A percentile compares a stretch with the other conserved stretches of the same genome.
These are phyloP conservation scores for Penicillium macrosclerotiorum DNA, from an alignment of 495 filamentous ascomycete species.

Conservation along the genomic window DNA sequence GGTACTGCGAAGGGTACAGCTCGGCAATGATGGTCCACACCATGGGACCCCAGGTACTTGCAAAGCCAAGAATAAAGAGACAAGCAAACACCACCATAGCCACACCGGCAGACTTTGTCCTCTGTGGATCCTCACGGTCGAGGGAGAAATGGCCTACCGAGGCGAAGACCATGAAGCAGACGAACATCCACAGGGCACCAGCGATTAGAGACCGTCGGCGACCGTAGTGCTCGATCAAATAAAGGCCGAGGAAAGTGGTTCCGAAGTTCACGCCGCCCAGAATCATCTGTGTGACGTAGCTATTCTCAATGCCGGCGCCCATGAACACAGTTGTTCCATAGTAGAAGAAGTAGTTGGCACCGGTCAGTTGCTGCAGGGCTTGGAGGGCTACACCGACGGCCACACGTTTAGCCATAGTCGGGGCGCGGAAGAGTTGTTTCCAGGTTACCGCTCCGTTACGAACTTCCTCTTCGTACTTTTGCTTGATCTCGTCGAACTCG, in stretches of 20 bases:
- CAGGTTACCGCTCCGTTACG: conserved; percentile 35
- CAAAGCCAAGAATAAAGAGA: conserved; percentile 57
- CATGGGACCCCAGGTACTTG: conserved; percentile 79
- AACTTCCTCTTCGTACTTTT: conserved; percentile 55
- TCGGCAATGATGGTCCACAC: conserved; percentile 79
- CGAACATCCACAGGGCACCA: conserved; percentile 68
- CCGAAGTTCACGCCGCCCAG: conserved; percentile 69
- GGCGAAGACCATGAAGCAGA: conserved; percentile 70
- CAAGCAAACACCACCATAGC: conserved; percentile 72
- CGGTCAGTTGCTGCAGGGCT: conserved; percentile 40
- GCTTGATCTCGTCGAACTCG: conserved; percentile 63
- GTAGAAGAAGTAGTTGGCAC: conserved; percentile 68
- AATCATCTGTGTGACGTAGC: conserved; percentile 71
- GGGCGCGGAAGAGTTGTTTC: conserved; percentile 57
- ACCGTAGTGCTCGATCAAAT: conserved; percentile 66
- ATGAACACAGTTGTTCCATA: conserved; percentile 71
- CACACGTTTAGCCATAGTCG: conserved; percentile 67
- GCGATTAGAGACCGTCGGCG: conserved; percentile 64
- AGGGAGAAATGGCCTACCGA: conserved; percentile 62
- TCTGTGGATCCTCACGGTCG: conserved; percentile 45
- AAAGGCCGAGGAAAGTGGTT: conserved; percentile 68
- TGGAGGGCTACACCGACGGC: conserved; percentile 65
- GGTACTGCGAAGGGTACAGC: conserved; percentile 73
- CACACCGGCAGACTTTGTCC: conserved; percentile 57
- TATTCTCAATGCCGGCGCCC: conserved; percentile 63